Conservation (phyloP, 176 grass and related monocot species). For the Pontederia crassipes region DNA sequence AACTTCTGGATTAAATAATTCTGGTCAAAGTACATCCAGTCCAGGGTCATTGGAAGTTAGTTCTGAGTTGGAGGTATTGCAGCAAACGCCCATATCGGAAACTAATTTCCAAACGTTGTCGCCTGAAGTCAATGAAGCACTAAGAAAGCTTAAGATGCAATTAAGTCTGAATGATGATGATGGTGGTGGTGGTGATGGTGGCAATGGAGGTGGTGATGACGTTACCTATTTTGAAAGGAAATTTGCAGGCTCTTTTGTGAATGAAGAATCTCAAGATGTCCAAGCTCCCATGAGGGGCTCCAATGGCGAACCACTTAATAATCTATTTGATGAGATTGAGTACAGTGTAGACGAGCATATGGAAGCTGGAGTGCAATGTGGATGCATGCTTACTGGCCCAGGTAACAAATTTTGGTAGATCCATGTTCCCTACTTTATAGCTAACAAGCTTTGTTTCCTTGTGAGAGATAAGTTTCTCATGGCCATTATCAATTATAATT, state of each 20-base stretch:
- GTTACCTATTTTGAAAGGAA: conserved; percentile 6
- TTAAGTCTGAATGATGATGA: conserved; percentile 50
- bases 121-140: conserved; percentile 13
- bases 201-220: no score
- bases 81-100: conserved; percentile 32
- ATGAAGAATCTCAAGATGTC: conserved; percentile 12
- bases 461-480: no score
- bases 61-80: no score
- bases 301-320: conserved; percentile 15
- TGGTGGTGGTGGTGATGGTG: conserved; percentile 21
- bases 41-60: conserved; percentile 54
- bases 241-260: conserved; percentile 20
- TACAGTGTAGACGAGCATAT: conserved; percentile 19
- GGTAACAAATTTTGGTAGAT: conserved; percentile 18
- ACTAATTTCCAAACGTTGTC: conserved; percentile 18
- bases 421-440: background rate
- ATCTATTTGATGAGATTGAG: conserved; percentile 26
- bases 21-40: conserved; percentile 36
- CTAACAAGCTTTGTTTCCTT: no score
- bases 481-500: no score
- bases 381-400: conserved; percentile 45
- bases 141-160: conserved; percentile 31
- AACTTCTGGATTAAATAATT: conserved; percentile 33
- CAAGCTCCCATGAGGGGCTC: conserved; percentile 1
- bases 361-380: conserved; percentile 7